Conservation (phyloP, 257 asterid species). For the Solanum virginianum region DNA sequence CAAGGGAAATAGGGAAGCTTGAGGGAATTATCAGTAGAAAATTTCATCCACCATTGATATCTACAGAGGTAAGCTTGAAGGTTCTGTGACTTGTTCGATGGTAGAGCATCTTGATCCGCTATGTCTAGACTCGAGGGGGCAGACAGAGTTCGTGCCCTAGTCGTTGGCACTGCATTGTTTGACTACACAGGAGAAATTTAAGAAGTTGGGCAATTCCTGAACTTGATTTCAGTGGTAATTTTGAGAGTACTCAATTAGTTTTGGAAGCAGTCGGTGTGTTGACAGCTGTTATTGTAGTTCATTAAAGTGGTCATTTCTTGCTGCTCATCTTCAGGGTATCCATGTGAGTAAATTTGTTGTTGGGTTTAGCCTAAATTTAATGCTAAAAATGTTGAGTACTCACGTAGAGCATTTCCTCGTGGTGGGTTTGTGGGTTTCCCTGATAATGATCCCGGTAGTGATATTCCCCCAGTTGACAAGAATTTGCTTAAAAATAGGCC, state of each 20-base stretch:
- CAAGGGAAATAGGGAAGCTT: too few species aligned
- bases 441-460: conserved; percentile 95
- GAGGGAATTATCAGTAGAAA: too few species aligned
- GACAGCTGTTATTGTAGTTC: conserved; percentile 79
- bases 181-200: conserved; percentile 23
- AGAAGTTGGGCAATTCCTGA: conserved; percentile 44
- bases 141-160: too few species aligned
- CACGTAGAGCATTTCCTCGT: conserved; percentile 85
- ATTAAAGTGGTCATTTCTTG: conserved; percentile 91
- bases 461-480: conserved; percentile 73
- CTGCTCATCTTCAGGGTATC: conserved; percentile 89
- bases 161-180: too few species aligned
- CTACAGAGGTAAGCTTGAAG: too few species aligned
- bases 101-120: too few species aligned
- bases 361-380: conserved; percentile 88
- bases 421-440: conserved; percentile 99
- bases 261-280: conserved; percentile 69
- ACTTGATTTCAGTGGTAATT: conserved; percentile 41
- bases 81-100: too few species aligned
- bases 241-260: conserved; percentile 69
- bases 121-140: too few species aligned
- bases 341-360: conserved; percentile 95
- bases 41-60: too few species aligned
- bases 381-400: conserved; percentile 79
- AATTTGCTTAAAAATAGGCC: too few species aligned